These are phyloP conservation scores for Lactarius quietus DNA, from an alignment of 768 basidiomycete species.

Conservation along the genomic window DNA sequence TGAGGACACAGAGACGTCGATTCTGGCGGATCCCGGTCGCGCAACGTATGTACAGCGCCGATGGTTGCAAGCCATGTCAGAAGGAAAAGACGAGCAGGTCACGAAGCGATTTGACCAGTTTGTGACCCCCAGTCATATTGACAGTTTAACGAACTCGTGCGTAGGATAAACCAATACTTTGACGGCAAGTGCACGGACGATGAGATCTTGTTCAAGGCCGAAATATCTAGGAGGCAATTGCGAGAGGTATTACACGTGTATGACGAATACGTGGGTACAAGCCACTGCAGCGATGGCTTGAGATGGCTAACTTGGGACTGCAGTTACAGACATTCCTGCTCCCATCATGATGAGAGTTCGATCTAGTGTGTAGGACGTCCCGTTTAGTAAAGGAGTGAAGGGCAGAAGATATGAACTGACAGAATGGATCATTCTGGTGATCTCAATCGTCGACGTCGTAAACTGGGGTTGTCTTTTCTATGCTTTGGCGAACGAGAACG, in stretches of 20 bases:
- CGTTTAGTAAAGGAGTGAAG: background rate
- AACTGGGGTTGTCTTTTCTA: conserved; percentile 1
- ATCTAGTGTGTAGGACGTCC: background rate
- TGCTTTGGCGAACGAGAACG: conserved; percentile 26
- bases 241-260: conserved; percentile 82
- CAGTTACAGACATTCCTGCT: conserved; percentile 47
- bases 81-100: conserved; percentile 67
- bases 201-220: conserved; percentile 88
- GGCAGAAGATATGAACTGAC: background rate
- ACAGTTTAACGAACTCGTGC: background rate
- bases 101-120: conserved; percentile 77
- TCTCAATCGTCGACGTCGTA: conserved; percentile 13
- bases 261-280: conserved; percentile 74
- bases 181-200: conserved; percentile 91
- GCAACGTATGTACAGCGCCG: conserved; percentile 75
- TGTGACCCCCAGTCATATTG: conserved; percentile 29
- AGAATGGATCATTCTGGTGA: background rate
- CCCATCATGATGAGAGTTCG: conserved; percentile 32
- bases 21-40: conserved; percentile 79
- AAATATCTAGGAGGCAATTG: conserved; percentile 79
- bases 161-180: conserved; percentile 88
- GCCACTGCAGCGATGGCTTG: background rate
- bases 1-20: conserved; percentile 51
- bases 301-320: conserved; percentile 4
- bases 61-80: conserved; percentile 91